These are phyloP conservation scores for Myxozyma sirexii DNA, from an alignment of 805 yeast species.

Conservation along the genomic window DNA sequence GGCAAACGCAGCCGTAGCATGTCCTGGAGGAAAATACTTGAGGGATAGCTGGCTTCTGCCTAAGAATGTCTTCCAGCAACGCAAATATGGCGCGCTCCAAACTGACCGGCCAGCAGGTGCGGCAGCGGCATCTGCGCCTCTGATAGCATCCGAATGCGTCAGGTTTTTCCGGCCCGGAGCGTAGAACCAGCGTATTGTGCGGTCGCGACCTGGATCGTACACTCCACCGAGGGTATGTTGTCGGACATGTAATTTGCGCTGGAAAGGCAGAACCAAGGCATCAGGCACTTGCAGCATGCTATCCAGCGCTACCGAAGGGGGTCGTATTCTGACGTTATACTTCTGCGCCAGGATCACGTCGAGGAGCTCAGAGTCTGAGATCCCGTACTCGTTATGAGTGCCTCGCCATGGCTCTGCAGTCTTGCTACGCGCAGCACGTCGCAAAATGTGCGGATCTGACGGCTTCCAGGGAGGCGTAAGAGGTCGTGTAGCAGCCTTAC, in stretches of 20 bases:
- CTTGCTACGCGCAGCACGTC: background rate
- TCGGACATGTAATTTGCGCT: slow-evolving; percentile 15
- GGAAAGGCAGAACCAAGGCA: slow-evolving; percentile 17
- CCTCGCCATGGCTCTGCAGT: slow-evolving; percentile 16
- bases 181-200: slow-evolving; percentile 2
- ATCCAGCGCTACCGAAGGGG: slow-evolving; percentile 5
- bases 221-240: slow-evolving; percentile 12
- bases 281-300: slow-evolving; percentile 11
- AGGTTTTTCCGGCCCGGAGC: slow-evolving; percentile 13
- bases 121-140: slow-evolving; percentile 11
- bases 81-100: background rate
- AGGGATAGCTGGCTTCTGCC: background rate
- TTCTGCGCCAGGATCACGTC: slow-evolving; percentile 12
- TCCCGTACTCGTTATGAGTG: slow-evolving; percentile 28
- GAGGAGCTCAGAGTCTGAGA: slow-evolving; percentile 26
- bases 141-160: background rate
- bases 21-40: slow-evolving; percentile 21
- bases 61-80: background rate
- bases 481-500: background rate
- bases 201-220: background rate
- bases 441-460: slow-evolving; percentile 2
- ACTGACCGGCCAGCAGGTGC: background rate
- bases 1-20: slow-evolving; percentile 3
- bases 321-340: slow-evolving; percentile 16
- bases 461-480: slow-evolving; percentile 12